Evolutionary conservation across 345 rosid species (phyloP), one percentile per base, ranked within the genome.

Genomic region (Cardamine occulta): DNA sequence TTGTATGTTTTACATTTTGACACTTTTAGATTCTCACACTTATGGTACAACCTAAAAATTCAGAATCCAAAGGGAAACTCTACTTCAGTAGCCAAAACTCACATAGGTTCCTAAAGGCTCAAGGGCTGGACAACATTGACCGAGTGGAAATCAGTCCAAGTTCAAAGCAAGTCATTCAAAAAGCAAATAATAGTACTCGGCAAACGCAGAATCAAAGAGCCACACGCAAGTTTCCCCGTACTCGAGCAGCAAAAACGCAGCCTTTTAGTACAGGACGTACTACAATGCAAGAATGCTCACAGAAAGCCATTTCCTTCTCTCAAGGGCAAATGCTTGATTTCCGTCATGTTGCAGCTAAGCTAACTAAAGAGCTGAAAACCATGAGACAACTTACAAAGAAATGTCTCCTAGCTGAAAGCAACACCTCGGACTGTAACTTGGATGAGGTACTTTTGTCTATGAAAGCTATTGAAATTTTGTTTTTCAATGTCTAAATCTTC

Each of bases 301-400:
- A 86, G 82, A 90, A 81, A 74, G 96, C 88, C 62, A 84, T 90
- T 78, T 76, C 79, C 66, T 95, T 92, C 84, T 86, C 96, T 6
- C 91, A 88, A 83, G 79, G 85, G 61, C 96, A 89, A 82, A 80
- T 92, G 90, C 86, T 59, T 51, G 97, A 87, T 76, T 76, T 86
- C 54, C 87, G 84, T 61, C 74, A 73, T 65, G 70, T 92, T 68
- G 80, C 96, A 51, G 67, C 80, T 35, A 90, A 81, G 80, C 96
- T 90, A 77, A 75, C 86, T 9, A 82, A 71, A 31, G 93, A 90
- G 76, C 78, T 92, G 75, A 87, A 79, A 75, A 75, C 81, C 10
- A 86, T 95, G 93, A 89, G 80, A 74, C 87, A 82, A 4, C 62
- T 92, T 37, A 82, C 82, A 39, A 83, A 86, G 82, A 87, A 82